Evolutionary conservation across 1,284 basidiomycete species (phyloP).

Genomic region (Boletellus sp.): DNA sequence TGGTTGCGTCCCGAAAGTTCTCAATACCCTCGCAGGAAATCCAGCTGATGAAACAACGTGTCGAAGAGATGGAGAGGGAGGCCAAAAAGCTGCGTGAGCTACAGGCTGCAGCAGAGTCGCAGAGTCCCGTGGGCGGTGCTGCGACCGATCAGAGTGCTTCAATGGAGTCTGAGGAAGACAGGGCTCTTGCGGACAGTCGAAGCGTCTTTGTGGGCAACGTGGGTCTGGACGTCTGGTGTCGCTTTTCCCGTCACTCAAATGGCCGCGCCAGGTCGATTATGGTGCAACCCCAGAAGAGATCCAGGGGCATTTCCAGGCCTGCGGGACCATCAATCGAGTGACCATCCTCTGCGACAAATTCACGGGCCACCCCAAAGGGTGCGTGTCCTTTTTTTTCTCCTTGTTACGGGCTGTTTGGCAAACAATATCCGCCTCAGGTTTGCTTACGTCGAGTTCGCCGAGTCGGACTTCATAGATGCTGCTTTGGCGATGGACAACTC

Average conservation of each 20-base stretch:
- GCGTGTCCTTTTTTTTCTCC: constrained; percentile 25
- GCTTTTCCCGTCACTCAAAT: constrained; percentile 9
- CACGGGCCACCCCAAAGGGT: constrained; percentile 99
- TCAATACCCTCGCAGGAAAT: constrained; percentile 55
- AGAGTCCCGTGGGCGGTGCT: constrained; percentile 38
- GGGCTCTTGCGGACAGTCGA: constrained; percentile 75
- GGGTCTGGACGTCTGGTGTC: constrained; percentile 35
- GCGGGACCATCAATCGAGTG: constrained; percentile 97
- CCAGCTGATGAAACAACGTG: constrained; percentile 86
- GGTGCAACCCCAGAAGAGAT: constrained; percentile 97
- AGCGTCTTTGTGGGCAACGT: constrained; percentile 98
- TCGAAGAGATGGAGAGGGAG: constrained; percentile 91
- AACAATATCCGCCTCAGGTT: constrained; percentile 53
- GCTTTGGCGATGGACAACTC: constrained; percentile 96
- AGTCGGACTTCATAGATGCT: constrained; percentile 89
- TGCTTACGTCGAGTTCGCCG: constrained; percentile 98
- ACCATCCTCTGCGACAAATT: constrained; percentile 99
- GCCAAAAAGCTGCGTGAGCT: constrained; percentile 87
- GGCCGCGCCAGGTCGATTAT: constrained; percentile 83
- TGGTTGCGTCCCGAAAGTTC: constrained; percentile 1
- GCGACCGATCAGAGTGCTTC: constrained; percentile 41
- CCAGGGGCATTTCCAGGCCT: constrained; percentile 95
- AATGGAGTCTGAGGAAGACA: constrained; percentile 77
- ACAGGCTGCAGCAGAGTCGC: constrained; percentile 82
- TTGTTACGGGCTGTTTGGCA: neutral